These are phyloP conservation scores for Rubia yunnanensis DNA, from an alignment of 257 asterid genomes.

Conservation along the genomic window DNA sequence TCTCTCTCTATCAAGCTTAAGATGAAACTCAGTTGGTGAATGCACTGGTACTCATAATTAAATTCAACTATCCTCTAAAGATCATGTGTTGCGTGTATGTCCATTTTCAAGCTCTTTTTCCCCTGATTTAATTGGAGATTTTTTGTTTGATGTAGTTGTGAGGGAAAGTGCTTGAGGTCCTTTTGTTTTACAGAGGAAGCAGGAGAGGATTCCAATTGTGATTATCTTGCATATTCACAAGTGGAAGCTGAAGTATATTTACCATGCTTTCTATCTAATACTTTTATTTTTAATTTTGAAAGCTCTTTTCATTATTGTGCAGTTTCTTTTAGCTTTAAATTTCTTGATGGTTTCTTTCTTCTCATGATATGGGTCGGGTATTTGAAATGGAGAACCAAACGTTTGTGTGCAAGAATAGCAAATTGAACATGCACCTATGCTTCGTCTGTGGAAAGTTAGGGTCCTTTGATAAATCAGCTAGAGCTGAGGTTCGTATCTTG, in stretches of 20 bases:
- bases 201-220: slow-evolving; percentile 53
- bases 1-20: not conserved
- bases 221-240: slow-evolving; percentile 47
- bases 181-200: slow-evolving; percentile 60
- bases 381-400: slow-evolving; percentile 15
- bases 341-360: not conserved
- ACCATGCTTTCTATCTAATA: not conserved
- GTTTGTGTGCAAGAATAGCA: slow-evolving; percentile 66
- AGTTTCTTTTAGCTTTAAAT: not conserved
- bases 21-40: not conserved
- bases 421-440: slow-evolving; percentile 69
- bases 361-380: not conserved
- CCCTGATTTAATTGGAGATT: not conserved
- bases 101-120: not conserved
- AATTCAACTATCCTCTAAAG: not conserved
- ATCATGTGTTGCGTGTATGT: not conserved
- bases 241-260: slow-evolving; percentile 44
- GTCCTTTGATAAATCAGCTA: slow-evolving; percentile 69
- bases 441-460: slow-evolving; percentile 80
- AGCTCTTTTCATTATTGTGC: not conserved
- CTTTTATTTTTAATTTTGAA: not conserved
- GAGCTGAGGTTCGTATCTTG: slow-evolving; percentile 51
- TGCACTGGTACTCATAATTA: not conserved
- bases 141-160: slow-evolving; percentile 41
- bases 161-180: slow-evolving; percentile 88